phyloP scores from a whole-genome alignment of 257 asterid species.

The Voacanga thouarsii region DNA sequence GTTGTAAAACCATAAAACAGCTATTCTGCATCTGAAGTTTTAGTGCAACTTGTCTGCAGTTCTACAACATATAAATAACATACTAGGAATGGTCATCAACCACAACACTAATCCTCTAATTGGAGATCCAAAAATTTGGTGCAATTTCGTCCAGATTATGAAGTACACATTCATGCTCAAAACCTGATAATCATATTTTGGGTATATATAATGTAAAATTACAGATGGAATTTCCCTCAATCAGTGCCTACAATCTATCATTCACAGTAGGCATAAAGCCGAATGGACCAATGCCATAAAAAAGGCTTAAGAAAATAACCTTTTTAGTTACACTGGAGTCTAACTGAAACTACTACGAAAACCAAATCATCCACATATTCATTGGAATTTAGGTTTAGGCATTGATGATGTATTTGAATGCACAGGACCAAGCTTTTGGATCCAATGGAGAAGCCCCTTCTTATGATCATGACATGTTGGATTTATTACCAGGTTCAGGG shows the following conservation, averaged over 20 bases:
- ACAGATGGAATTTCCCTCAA: conserved; percentile 15
- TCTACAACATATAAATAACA: not conserved
- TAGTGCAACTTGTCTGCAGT: not conserved
- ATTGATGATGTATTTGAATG: conserved; percentile 30
- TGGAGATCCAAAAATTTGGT: not conserved
- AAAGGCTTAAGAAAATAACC: conserved; percentile 21
- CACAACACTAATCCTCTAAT: not conserved
- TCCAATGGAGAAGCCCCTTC: conserved; percentile 43
- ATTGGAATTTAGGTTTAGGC: conserved; percentile 34
- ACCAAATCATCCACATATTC: conserved; percentile 18
- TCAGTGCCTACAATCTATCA: conserved; percentile 21
- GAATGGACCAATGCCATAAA: conserved; percentile 13
- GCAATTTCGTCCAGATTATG: not conserved
- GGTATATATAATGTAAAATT: conserved; percentile 20
- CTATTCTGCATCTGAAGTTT: not conserved
- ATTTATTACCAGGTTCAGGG: conserved; percentile 38
- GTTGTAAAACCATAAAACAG: too few species aligned
- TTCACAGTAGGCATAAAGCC: conserved; percentile 21
- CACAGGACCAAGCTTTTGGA: conserved; percentile 43
- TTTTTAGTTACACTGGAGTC: conserved; percentile 18
- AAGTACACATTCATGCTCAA: conserved; percentile 10
- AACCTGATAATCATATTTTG: conserved; percentile 14
- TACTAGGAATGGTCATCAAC: not conserved
- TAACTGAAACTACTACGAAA: conserved; percentile 17
- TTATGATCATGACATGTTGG: conserved; percentile 33